Conservation (phyloP, 2,329 filamentous ascomycete species). For the Aspergillus terreus region DNA sequence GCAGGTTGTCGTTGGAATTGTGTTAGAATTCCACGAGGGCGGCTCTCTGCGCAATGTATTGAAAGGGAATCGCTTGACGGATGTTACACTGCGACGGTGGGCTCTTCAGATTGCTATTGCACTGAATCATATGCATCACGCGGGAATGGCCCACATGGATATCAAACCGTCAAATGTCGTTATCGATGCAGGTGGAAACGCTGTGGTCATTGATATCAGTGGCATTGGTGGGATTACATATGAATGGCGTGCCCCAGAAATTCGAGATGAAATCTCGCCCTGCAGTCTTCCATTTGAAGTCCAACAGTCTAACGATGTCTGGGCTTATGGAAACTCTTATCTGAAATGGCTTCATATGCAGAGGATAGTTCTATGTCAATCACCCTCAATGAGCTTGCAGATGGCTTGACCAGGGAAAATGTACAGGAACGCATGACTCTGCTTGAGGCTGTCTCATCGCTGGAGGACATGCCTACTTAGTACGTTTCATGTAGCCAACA, state of each 20-base stretch:
- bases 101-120: conserved; percentile 16
- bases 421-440: background rate
- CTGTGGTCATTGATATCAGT: conserved; percentile 21
- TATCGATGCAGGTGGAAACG: conserved; percentile 14
- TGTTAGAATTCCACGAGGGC: conserved; percentile 15
- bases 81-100: conserved; percentile 15
- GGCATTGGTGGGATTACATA: conserved; percentile 17
- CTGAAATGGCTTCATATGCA: conserved; percentile 11
- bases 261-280: conserved; percentile 15
- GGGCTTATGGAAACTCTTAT: conserved; percentile 20
- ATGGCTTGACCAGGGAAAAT: conserved; percentile 10
- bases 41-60: conserved; percentile 16
- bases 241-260: conserved; percentile 19
- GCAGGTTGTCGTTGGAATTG: conserved; percentile 15
- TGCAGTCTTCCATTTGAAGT: conserved; percentile 16
- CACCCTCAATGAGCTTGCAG: conserved; percentile 9
- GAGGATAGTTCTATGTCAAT: conserved; percentile 5
- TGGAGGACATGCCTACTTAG: too few species aligned
- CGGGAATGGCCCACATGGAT: conserved; percentile 17
- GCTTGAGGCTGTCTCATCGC: background rate
- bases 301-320: conserved; percentile 17
- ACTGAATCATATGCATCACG: conserved; percentile 10
- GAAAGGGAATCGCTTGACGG: conserved; percentile 3
- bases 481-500: too few species aligned
- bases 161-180: conserved; percentile 20